Evolutionary conservation across 2,329 filamentous ascomycete species (phyloP), one percentile per base, ranked within the genome.

Genomic region (Ceratocystis albifundus): DNA sequence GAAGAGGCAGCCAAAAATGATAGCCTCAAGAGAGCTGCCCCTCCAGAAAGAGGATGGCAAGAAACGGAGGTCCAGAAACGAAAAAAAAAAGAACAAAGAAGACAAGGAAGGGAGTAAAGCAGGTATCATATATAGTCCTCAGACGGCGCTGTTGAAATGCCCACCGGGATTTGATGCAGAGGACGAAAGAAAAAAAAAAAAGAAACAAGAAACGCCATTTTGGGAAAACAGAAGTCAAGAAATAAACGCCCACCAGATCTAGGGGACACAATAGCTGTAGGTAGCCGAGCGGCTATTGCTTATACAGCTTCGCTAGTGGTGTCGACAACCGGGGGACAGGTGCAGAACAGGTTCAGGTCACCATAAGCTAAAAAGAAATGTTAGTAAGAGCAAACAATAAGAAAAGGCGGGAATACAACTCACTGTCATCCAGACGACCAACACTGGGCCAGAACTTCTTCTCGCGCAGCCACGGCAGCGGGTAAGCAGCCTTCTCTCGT

Each of bases 401-500:
- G 36, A 2, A 15, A 20, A 22, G 4, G 32, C 57, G 41, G 12
- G 22, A 12, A 20, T 22, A 25, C 3, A 61, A 80, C 88, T 81
- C 76, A 93, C 89, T 83, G 79, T 96, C 93, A 74, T 97, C 89
- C 22, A 96, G 80, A 74, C 93, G 83, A 5, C 88, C 90, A 15
- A 96, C 90, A 45, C 80, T 86, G 0, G 93, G 92, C 93, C 93
- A 97, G 78, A 96, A 96, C 80, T 97, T 97, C 87, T 95, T 96
- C 83, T 96, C 89, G 75, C 84, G 83, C 69, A 97, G 77, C 77
- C 84, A 96, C 0, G 85, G 80, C 69, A 96, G 74, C 20, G 93
- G 93, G 74, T 96, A 97, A 0, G 90, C 93, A 0, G 93, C 93
- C 76, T 86, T 82, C 77, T 94, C 88, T 32, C 91, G 80, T 0